Base-by-base conservation (phyloP, 768 basidiomycete genomes). In the Termitomyces sp. region DNA sequence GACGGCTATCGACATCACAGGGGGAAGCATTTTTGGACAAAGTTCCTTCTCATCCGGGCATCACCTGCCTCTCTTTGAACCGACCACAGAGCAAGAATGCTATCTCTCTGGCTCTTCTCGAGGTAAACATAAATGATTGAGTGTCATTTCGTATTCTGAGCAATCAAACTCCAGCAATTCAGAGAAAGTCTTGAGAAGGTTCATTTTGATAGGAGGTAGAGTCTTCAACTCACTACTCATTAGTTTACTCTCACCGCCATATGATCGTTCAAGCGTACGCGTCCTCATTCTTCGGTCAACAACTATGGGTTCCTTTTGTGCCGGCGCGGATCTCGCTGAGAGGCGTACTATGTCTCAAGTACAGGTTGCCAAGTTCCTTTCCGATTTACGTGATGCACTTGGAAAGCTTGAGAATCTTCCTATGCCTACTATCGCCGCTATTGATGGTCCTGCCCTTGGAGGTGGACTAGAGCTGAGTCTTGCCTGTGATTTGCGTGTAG, bases 391-490 rank as follows among this genome's bases (percentile, higher is more conserved):
- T 33, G 77, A 79, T 42, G 83, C 91, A 9, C 74, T 98, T 44
- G 80, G 82, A 33, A 84, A 84, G 67, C 82, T 98, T n/a, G 94
- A 95, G 74, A 78, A 80, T 44, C 77, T 96, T 38, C 89, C 90
- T 6, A 84, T 96, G 78, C 95, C 95, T 4, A 96, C 93, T 16
- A 91, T 97, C 59, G 91, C 91, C 39, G 93, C 94, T 5, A 91
- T 98, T 45, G 95, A 97, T 70, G 95, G 95, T 0, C 92, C 92
- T 20, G 95, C 95, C 9, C 80, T 98, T 0, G 95, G 95, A 11
- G 95, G 95, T n/a, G 95, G 95, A 2, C 80, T 95, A 33, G 95
- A 98, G 73, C 74, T 97, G 60, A 82, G 89, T 60, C 80, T 98
- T 57, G 90, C 92, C 2, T 96, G 94, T 74, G 95, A 98, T 78